These are phyloP conservation scores for Erythrobasidium yunnanense DNA, from an alignment of 768 basidiomycete genomes.

Conservation along the genomic window DNA sequence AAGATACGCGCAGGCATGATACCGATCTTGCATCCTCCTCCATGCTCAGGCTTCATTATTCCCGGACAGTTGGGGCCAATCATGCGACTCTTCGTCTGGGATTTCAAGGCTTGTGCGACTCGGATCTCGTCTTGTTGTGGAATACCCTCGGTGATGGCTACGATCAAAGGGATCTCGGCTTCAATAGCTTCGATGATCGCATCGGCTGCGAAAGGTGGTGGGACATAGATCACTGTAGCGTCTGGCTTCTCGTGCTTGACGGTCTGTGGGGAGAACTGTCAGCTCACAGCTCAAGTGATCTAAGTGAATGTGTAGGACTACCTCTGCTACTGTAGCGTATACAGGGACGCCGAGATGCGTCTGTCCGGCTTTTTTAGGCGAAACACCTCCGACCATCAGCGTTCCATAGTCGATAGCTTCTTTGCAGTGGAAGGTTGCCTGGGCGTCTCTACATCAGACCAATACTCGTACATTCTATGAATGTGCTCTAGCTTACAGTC, in stretches of 20 bases:
- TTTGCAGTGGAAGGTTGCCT: slow-evolving; percentile 91
- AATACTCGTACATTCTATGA: background rate
- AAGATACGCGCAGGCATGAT: slow-evolving; percentile 95
- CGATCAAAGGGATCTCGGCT: slow-evolving; percentile 92
- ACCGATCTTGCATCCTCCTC: slow-evolving; percentile 88
- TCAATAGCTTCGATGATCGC: slow-evolving; percentile 99
- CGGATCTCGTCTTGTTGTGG: slow-evolving; percentile 93
- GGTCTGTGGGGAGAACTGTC: slow-evolving; percentile 50
- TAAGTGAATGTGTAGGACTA: slow-evolving; percentile 38
- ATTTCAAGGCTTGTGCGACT: slow-evolving; percentile 85
- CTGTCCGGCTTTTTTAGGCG: slow-evolving; percentile 89
- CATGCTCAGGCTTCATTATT: slow-evolving; percentile 66
- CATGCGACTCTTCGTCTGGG: slow-evolving; percentile 85
- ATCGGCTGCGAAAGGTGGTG: slow-evolving; percentile 88
- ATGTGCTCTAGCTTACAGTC: slow-evolving; percentile 46
- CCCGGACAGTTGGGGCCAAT: slow-evolving; percentile 99
- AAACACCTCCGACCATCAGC: slow-evolving; percentile 71
- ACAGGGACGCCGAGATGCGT: slow-evolving; percentile 90
- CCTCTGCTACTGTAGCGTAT: slow-evolving; percentile 83
- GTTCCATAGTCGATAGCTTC: slow-evolving; percentile 70
- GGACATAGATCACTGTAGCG: slow-evolving; percentile 92
- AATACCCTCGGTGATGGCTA: slow-evolving; percentile 97
- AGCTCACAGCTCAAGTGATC: background rate
- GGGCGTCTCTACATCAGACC: background rate
- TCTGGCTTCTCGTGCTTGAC: slow-evolving; percentile 76